Percentiles rank a stretch among this genome's conserved stretches.
These are phyloP conservation scores for Cucumis melo DNA, from an alignment of 306 rosid genomes.

Conservation along the genomic window DNA sequence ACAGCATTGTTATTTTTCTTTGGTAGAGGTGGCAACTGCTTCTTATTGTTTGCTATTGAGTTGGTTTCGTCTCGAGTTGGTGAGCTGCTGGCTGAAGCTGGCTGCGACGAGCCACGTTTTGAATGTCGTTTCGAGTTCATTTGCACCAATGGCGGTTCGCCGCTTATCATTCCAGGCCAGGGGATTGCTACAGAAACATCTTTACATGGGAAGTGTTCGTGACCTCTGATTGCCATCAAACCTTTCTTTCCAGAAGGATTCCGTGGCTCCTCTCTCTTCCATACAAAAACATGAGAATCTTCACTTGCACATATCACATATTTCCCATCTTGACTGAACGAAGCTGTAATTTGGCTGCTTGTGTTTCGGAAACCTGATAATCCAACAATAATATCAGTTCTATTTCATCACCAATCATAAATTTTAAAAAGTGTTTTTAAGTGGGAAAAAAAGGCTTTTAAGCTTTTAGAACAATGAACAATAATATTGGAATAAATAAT, in stretches of 20 bases:
- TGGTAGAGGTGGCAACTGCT: slow-evolving; percentile 63
- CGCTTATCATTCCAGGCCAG: slow-evolving; percentile 56
- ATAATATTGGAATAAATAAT: no score
- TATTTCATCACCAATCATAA: not conserved
- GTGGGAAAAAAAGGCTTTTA: not conserved
- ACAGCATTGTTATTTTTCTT: slow-evolving; percentile 23
- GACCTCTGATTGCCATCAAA: slow-evolving; percentile 14
- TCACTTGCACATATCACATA: slow-evolving; percentile 70
- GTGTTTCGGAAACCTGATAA: slow-evolving; percentile 58
- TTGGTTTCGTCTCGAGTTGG: slow-evolving; percentile 20
- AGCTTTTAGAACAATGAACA: not conserved
- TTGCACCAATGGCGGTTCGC: slow-evolving; percentile 35
- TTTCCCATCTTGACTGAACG: slow-evolving; percentile 51
- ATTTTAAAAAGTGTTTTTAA: no score
- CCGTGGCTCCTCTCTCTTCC: slow-evolving; percentile 53
- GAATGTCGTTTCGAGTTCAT: slow-evolving; percentile 32
- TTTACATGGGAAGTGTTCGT: slow-evolving; percentile 61
- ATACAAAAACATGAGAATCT: slow-evolving; percentile 67
- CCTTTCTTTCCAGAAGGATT: slow-evolving; percentile 21
- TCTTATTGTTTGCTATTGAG: slow-evolving; percentile 15
- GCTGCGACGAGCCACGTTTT: slow-evolving; percentile 12
- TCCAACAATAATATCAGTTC: slow-evolving; percentile 1
- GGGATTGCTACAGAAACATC: slow-evolving; percentile 75
- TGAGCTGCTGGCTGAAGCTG: slow-evolving; percentile 11
- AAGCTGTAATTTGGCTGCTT: slow-evolving; percentile 68